Base-by-base conservation (phyloP, 2,329 filamentous ascomycete genomes). In the Trichoderma lentiforme region DNA sequence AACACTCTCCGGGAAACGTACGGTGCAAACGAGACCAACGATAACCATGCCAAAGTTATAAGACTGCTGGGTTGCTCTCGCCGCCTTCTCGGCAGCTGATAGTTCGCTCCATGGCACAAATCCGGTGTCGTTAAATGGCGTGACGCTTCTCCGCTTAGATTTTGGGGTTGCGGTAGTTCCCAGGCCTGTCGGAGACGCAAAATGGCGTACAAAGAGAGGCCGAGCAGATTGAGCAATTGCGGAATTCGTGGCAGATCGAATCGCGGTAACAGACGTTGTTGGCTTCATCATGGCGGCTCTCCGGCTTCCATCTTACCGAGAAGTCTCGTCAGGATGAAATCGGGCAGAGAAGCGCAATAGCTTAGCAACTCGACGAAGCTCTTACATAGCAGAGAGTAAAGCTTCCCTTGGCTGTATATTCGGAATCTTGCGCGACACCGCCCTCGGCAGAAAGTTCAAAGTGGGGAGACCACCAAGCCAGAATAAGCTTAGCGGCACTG, bases 81-180 rank as follows among this genome's bases (percentile, higher is more conserved):
- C 92, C 3, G 91, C 90, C 81, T 97, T 98, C 80, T 98, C 95
- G 62, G 84, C 84, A 0, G 83, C 84, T 1, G 91, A 94, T 3
- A 98, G 87, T 70, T 96, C 86, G 3, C 85, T 87, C 95, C 95
- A 98, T 4, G 90, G 89, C 1, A 97, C 90, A 74, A 88, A 87
- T 8, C 95, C 95, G 78, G 94, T 92, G 76, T 98, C 95, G 76
- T 94, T 96, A 77, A 95, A 91, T 0, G 95, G 88, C 0, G 94
- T 97, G 30, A 98, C 90, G 51, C 90, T 86, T 77, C 88, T 90
- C 69, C 93, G 87, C 74, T 86, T 88, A 30, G 90, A 80, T 14
- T 64, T 64, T 39, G 86, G 76, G 73, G 73, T 72, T 0, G 81
- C 73, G 6, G 79, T 74, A 15, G 82, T 75, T 24, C 79, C 80